A percentile compares a stretch with the other conserved stretches of the same genome.
Conservation (phyloP, 257 asterid species). For the Salvia splendens region DNA sequence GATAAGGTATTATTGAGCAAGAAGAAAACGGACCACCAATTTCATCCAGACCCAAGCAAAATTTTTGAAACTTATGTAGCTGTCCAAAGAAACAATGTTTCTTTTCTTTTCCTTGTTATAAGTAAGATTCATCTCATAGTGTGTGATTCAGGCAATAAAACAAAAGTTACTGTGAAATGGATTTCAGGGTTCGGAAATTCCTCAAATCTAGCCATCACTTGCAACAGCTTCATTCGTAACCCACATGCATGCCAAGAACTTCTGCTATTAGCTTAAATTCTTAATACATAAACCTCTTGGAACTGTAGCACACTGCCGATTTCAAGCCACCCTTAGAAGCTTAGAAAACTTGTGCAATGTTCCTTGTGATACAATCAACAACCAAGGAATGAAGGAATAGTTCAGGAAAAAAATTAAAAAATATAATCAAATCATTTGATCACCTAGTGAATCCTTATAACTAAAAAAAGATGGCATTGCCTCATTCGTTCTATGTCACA, state of each 20-base stretch:
- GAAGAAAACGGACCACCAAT: conserved; percentile 13
- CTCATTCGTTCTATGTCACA: not conserved
- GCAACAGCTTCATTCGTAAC: conserved; percentile 8
- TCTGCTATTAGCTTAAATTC: conserved; percentile 19
- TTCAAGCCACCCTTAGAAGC: conserved; percentile 20
- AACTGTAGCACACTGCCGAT: conserved; percentile 6
- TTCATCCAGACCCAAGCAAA: conserved; percentile 26
- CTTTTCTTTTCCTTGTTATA: not conserved
- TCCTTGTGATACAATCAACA: conserved; percentile 6
- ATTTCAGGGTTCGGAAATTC: not conserved
- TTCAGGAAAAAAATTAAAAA: not conserved
- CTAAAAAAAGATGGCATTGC: not conserved
- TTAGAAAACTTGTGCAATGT: conserved; percentile 1
- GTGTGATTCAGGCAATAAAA: not conserved
- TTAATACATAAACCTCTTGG: not conserved
- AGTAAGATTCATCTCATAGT: conserved; percentile 17
- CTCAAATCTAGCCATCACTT: conserved; percentile 14
- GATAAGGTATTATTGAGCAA: conserved; percentile 24
- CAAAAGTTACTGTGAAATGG: not conserved
- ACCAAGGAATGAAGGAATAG: conserved; percentile 1
- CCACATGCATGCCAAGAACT: conserved; percentile 6
- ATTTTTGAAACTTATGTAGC: conserved; percentile 26
- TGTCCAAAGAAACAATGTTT: not conserved
- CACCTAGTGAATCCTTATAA: conserved; percentile 10
- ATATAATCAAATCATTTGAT: conserved; percentile 6